Base-by-base conservation (phyloP, 1,139 yeast genomes). In the Eremothecium sinecaudum region DNA sequence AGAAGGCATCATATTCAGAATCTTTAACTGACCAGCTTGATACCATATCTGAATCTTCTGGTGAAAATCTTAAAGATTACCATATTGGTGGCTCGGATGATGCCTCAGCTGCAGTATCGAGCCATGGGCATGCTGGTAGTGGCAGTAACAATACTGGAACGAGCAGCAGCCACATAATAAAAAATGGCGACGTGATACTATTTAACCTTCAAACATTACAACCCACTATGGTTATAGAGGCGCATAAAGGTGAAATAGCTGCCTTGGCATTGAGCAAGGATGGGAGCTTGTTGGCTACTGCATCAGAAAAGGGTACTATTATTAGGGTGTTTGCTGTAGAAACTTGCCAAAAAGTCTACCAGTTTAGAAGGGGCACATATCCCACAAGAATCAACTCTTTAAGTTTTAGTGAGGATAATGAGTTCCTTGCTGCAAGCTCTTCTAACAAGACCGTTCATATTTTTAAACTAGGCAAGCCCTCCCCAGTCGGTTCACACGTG, bases 371-470 rank as follows among this genome's bases (percentile, higher is more conserved):
- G 52, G 98, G 98, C 1, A 82, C 96, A 1, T 87, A 87, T 53
- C 93, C 94, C 3, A 80, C 97, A 5, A 77, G 71, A 49, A 84
- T 90, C n/a, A 80, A 78, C 51, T 79, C 94, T 2, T 67, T 90
- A 43, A 72, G 78, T 22, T 90, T 90, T 60, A 80, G 92, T 48
- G 68, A 71, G 21, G 82, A 82, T 46, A 79, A 86, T 44, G 66
- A 67, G 34, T 75, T 80, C 50, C 69, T 90, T 25, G 73, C 86
- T 18, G 96, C 92, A 2, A 77, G 93, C 18, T 79, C 93, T 29
- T 81, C 96, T 1, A 83, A 94, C 21, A 93, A 82, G 39, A 90
- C 98, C 0, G 94, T 90, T 10, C 98, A 90, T 56, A 75, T 90
- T 15, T 90, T 90, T 64, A 69, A 86, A 39, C 56, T 80, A 79